Percentiles rank a stretch among this genome's conserved stretches.
Conservation (phyloP, 2,329 filamentous ascomycete species). For the Cercospora berteroae region DNA sequence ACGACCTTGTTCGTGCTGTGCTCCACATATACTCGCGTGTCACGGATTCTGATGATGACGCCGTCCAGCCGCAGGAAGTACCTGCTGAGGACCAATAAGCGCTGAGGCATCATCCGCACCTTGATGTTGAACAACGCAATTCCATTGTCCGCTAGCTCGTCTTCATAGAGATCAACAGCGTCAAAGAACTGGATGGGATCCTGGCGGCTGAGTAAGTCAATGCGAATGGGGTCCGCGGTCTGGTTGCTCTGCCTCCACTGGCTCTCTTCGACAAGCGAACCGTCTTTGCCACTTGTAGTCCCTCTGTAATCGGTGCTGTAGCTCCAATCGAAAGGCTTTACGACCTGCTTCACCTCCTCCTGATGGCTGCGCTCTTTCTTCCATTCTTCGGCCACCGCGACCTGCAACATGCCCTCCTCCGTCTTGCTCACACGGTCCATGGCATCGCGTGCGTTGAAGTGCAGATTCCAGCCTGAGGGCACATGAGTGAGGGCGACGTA, state of each 20-base stretch:
- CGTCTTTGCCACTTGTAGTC: conserved; percentile 48
- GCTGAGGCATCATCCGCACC: conserved; percentile 84
- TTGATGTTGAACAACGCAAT: conserved; percentile 89
- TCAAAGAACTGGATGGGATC: conserved; percentile 97
- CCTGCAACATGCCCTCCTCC: conserved; percentile 83
- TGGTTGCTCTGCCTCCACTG: conserved; percentile 30
- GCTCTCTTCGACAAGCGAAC: conserved; percentile 8
- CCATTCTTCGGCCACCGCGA: conserved; percentile 91
- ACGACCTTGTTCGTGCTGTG: conserved; percentile 77
- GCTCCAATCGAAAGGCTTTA: conserved; percentile 97
- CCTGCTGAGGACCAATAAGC: conserved; percentile 78
- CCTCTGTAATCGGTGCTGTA: conserved; percentile 88
- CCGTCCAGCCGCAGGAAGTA: conserved; percentile 93
- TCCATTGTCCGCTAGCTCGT: conserved; percentile 96
- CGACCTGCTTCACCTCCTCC: conserved; percentile 84
- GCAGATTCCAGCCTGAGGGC: conserved; percentile 72
- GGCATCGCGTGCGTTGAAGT: conserved; percentile 82
- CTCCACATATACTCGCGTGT: conserved; percentile 90
- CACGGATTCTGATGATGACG: conserved; percentile 80
- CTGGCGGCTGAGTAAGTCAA: conserved; percentile 79
- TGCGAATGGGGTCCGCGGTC: conserved; percentile 64
- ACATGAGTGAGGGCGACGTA: conserved; percentile 70
- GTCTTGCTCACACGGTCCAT: conserved; percentile 94
- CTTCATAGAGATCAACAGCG: conserved; percentile 93
- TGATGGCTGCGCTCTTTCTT: conserved; percentile 70